Evolutionary conservation across 176 grass and related monocot species (phyloP).

Genomic region (Microstegium vimineum): DNA sequence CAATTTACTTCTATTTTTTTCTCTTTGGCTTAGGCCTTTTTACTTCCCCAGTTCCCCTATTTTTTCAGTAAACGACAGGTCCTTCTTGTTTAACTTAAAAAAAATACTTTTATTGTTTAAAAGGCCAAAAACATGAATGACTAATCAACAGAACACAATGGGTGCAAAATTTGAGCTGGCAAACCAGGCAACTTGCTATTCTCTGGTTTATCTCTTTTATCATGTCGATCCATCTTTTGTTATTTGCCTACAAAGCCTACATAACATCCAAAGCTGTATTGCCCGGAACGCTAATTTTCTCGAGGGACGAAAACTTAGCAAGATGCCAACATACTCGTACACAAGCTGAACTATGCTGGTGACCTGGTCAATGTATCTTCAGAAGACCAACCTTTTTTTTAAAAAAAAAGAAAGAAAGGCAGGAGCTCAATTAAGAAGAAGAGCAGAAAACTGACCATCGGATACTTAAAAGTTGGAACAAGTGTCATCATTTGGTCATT

Average conservation of each 20-base stretch:
- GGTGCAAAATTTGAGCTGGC: conserved; percentile 4
- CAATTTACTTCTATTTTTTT: background rate
- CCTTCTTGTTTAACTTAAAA: too few species aligned
- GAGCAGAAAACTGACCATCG: background rate
- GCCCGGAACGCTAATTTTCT: background rate
- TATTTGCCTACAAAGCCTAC: background rate
- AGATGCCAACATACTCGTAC: background rate
- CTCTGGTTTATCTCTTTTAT: background rate
- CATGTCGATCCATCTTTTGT: background rate
- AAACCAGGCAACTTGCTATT: background rate
- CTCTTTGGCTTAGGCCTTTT: too few species aligned
- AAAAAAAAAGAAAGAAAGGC: background rate
- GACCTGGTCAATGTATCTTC: background rate
- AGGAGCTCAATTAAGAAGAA: background rate
- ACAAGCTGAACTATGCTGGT: background rate
- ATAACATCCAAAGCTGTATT: background rate
- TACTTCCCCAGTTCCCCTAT: too few species aligned
- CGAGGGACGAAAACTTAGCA: background rate
- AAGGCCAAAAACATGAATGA: conserved; percentile 6
- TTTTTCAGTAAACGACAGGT: too few species aligned
- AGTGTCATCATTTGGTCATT: conserved; percentile 19
- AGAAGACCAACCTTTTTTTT: background rate
- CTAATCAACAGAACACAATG: background rate
- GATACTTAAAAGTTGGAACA: conserved; percentile 3
- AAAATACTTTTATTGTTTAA: background rate